Evolutionary conservation across 257 asterid genomes (phyloP), one percentile per base, ranked within the genome.

Genomic region (Echium plantagineum): DNA sequence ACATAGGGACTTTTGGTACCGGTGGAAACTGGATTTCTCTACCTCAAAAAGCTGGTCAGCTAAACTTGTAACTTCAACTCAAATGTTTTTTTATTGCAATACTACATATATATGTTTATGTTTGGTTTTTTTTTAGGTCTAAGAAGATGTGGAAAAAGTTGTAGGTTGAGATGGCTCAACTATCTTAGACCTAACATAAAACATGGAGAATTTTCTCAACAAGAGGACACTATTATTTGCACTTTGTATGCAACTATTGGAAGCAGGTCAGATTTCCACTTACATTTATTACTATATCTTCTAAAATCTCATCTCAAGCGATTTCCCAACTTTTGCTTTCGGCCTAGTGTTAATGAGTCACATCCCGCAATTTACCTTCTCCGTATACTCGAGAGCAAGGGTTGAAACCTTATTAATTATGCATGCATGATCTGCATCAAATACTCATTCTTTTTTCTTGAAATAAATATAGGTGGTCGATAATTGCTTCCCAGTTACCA

Each of bases 161-260:
- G 96, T 77, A 80, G 96, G 70, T 65, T 89, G 75, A 82, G 97
- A 74, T 89, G 97, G 97, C 89, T 89, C 3, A 89, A 89, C 65
- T 89, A 89, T 75, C 76, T 89, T 28, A 80, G 97, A 64, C 97
- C 97, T 2, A 89, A 85, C 58, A 83, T 89, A 9, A 86, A 79
- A 51, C 97, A 89, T 69, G 95, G 97, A 5, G 94, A 89, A 68
- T 89, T 89, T 66, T 77, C 97, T 64, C 93, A 89, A 65, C 94
- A 86, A 22, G 97, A 89, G 73, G 95, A 89, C 52, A 81, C 80
- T 72, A 66, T 84, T 0, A 89, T 89, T 9, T 89, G 90, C 66
- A 81, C 78, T 21, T 81, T 89, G 60, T 89, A 79, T 78, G 83
- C 94, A 59, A 77, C 56, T 81, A 84, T 89, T 71, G 97, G 97